phyloP scores from a whole-genome alignment of 805 yeast species.

The Monosporozyma unispora region DNA sequence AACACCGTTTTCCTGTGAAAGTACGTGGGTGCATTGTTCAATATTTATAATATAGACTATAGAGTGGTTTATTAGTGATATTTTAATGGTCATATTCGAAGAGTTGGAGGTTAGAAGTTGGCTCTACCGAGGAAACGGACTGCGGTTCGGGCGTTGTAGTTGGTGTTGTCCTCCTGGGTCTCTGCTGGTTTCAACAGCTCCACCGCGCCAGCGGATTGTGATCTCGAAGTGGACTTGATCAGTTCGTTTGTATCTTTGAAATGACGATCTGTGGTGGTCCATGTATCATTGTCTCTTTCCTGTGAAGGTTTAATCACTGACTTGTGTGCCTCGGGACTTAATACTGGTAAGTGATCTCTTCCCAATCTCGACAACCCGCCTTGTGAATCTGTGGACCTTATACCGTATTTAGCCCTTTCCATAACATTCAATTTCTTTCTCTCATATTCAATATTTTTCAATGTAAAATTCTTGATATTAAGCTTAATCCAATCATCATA shows the following conservation, averaged over 20 bases:
- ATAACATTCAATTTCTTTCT: slow-evolving; percentile 67
- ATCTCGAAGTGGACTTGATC: neutral
- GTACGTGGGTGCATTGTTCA: no score
- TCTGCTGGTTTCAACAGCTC: neutral
- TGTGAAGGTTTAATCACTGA: slow-evolving; percentile 23
- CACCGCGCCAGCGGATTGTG: neutral
- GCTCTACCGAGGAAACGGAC: neutral
- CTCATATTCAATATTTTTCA: slow-evolving; percentile 76
- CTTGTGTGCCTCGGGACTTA: neutral
- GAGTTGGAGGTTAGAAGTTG: neutral
- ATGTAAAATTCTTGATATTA: slow-evolving; percentile 49
- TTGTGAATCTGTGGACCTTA: slow-evolving; percentile 60
- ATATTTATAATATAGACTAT: no score
- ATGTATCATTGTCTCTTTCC: neutral
- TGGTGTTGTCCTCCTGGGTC: neutral
- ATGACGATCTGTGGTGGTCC: neutral
- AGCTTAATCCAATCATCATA: slow-evolving; percentile 48
- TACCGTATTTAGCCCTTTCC: slow-evolving; percentile 62
- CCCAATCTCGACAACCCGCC: slow-evolving; percentile 84
- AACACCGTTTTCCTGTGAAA: neutral
- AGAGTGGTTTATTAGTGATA: no score
- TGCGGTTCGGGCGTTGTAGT: neutral
- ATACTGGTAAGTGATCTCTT: slow-evolving; percentile 9
- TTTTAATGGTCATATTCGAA: no score
- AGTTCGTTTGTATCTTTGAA: neutral